Conservation (phyloP, 1,139 yeast species). For the Yamadazyma membranifaciens region DNA sequence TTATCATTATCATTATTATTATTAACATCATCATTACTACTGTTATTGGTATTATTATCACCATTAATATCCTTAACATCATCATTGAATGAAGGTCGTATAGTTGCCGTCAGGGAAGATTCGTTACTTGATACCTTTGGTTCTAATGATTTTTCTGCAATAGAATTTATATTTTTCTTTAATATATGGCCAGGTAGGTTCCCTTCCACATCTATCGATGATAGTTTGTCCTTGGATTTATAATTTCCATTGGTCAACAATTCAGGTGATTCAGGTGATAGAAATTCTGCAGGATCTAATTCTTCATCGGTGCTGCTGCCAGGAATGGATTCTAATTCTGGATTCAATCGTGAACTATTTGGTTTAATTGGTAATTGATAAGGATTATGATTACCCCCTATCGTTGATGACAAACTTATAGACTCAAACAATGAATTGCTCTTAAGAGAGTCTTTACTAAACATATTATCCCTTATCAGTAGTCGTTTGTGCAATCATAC, state of each 20-base stretch:
- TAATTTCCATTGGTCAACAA: neutral
- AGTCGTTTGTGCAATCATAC: neutral
- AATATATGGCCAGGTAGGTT: neutral
- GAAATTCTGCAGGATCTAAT: slow-evolving; percentile 29
- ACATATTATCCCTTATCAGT: slow-evolving; percentile 5
- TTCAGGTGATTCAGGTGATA: slow-evolving; percentile 21
- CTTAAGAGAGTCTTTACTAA: slow-evolving; percentile 4
- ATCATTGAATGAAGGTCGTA: slow-evolving; percentile 6
- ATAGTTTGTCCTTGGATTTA: neutral
- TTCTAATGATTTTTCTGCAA: slow-evolving; percentile 1
- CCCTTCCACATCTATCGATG: neutral
- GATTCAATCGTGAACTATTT: neutral
- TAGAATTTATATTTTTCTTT: neutral
- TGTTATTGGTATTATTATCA: no score
- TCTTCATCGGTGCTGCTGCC: slow-evolving; percentile 27
- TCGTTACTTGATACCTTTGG: slow-evolving; percentile 5
- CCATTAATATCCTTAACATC: no score
- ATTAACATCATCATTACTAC: no score
- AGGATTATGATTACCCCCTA: slow-evolving; percentile 5
- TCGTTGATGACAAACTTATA: slow-evolving; percentile 18
- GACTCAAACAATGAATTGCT: slow-evolving; percentile 16
- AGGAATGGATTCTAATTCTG: slow-evolving; percentile 16
- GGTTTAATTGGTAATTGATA: neutral
- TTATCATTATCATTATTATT: no score
- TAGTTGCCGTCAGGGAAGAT: slow-evolving; percentile 13